A percentile compares a stretch with the other conserved stretches of the same genome.
These are phyloP conservation scores for Candida insectorum DNA, from an alignment of 805 yeast genomes.

Conservation along the genomic window DNA sequence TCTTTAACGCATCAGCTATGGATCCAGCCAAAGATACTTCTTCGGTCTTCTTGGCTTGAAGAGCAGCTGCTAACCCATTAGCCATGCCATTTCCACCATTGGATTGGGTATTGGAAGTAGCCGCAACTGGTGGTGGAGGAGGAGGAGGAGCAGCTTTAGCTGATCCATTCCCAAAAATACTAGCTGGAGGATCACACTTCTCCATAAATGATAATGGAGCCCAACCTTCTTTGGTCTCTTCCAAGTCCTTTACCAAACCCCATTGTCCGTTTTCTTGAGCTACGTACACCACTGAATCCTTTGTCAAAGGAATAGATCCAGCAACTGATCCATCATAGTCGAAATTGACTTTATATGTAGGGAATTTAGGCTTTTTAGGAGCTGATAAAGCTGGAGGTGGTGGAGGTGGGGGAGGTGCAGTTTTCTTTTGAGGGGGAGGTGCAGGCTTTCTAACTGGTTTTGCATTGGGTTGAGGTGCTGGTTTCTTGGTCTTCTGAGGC, in stretches of 20 bases:
- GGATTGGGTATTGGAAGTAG: slow-evolving; percentile 18
- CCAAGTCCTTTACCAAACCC: slow-evolving; percentile 82
- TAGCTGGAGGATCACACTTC: slow-evolving; percentile 49
- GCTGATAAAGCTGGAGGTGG: slow-evolving; percentile 67
- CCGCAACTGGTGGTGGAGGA: slow-evolving; percentile 23
- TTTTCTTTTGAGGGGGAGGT: slow-evolving; percentile 60
- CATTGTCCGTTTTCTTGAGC: slow-evolving; percentile 81
- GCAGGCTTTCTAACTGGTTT: slow-evolving; percentile 35
- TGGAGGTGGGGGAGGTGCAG: slow-evolving; percentile 48
- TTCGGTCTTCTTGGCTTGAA: slow-evolving; percentile 59
- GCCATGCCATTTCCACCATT: slow-evolving; percentile 32
- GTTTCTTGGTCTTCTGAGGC: slow-evolving; percentile 13
- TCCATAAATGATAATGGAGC: slow-evolving; percentile 91
- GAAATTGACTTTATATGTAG: slow-evolving; percentile 80
- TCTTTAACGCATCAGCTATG: slow-evolving; percentile 81
- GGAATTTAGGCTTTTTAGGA: slow-evolving; percentile 57
- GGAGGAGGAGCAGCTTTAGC: slow-evolving; percentile 36
- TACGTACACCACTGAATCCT: slow-evolving; percentile 73
- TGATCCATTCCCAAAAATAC: slow-evolving; percentile 17
- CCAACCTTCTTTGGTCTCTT: slow-evolving; percentile 88
- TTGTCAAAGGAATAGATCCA: slow-evolving; percentile 72
- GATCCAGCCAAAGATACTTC: slow-evolving; percentile 74
- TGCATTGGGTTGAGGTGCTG: slow-evolving; percentile 14
- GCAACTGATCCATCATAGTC: slow-evolving; percentile 86
- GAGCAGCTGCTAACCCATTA: slow-evolving; percentile 66